These are phyloP conservation scores for Notholithocarpus densiflorus DNA, from an alignment of 306 rosid species.

Conservation along the genomic window DNA sequence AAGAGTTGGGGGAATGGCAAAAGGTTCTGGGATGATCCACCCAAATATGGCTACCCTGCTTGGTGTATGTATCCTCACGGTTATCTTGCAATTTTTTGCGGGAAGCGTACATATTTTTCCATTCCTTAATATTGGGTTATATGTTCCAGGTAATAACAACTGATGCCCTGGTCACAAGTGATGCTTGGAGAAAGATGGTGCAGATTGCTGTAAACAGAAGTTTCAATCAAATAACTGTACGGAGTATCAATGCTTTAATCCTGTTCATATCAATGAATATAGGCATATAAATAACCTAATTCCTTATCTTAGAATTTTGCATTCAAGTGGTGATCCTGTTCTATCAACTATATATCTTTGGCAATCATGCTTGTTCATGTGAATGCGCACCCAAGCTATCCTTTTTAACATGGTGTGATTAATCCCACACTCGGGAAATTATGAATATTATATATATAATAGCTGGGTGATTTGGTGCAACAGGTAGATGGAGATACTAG, in stretches of 20 bases:
- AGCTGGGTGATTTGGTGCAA: conserved; percentile 19
- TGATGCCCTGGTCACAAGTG: conserved; percentile 76
- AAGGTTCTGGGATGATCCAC: conserved; percentile 99
- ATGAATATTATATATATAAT: background rate
- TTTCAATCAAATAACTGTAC: conserved; percentile 94
- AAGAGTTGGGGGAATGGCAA: conserved; percentile 93
- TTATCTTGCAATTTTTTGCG: conserved; percentile 13
- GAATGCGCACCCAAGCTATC: background rate
- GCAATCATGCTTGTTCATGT: background rate
- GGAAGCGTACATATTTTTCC: background rate
- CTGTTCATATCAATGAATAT: background rate
- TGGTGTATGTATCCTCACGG: conserved; percentile 57
- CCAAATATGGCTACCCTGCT: conserved; percentile 99
- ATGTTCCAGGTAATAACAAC: conserved; percentile 74
- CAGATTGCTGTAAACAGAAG: conserved; percentile 85
- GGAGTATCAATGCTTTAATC: background rate
- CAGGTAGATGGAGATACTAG: conserved; percentile 99
- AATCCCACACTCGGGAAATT: conserved; percentile 5
- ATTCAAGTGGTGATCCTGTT: background rate
- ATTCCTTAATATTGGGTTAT: background rate
- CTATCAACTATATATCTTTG: background rate
- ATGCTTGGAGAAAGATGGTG: conserved; percentile 86
- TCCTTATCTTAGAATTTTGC: background rate
- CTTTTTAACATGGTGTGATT: background rate
- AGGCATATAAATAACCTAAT: background rate